Conservation (phyloP, 2,329 filamentous ascomycete species). For the Cladosporium sp. region DNA sequence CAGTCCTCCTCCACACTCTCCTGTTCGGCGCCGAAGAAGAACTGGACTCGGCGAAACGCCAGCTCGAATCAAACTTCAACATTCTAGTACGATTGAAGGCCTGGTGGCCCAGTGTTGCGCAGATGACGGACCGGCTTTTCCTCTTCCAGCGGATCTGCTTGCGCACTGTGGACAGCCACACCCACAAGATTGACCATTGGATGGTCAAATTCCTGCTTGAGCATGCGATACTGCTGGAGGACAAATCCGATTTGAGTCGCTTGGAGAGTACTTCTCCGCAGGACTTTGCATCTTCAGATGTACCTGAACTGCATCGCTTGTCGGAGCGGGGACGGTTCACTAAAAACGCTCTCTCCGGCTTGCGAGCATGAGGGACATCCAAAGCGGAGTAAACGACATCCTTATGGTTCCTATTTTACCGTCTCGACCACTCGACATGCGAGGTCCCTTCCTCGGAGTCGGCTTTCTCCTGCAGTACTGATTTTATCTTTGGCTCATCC, state of each 20-base stretch:
- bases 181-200: slow-evolving; percentile 20
- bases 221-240: slow-evolving; percentile 8
- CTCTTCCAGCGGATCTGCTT: slow-evolving; percentile 46
- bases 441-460: background rate
- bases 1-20: slow-evolving; percentile 49
- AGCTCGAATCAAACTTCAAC: slow-evolving; percentile 49
- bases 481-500: background rate
- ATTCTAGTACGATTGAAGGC: slow-evolving; percentile 44
- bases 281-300: background rate
- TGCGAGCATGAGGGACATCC: background rate
- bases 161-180: slow-evolving; percentile 17
- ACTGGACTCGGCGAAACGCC: slow-evolving; percentile 37
- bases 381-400: background rate
- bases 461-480: background rate
- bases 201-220: slow-evolving; percentile 23
- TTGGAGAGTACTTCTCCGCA: background rate
- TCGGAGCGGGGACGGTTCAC: background rate
- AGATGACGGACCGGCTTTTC: slow-evolving; percentile 39
- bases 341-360: background rate
- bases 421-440: background rate
- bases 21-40: slow-evolving; percentile 44
- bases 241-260: background rate
- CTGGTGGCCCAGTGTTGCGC: slow-evolving; percentile 41
- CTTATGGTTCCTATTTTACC: background rate
- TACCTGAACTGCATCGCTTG: background rate